A percentile compares a stretch with the other conserved stretches of the same genome.
Evolutionary conservation across 768 basidiomycete species (phyloP).

Genomic region (Coprinopsis marcescibilis): DNA sequence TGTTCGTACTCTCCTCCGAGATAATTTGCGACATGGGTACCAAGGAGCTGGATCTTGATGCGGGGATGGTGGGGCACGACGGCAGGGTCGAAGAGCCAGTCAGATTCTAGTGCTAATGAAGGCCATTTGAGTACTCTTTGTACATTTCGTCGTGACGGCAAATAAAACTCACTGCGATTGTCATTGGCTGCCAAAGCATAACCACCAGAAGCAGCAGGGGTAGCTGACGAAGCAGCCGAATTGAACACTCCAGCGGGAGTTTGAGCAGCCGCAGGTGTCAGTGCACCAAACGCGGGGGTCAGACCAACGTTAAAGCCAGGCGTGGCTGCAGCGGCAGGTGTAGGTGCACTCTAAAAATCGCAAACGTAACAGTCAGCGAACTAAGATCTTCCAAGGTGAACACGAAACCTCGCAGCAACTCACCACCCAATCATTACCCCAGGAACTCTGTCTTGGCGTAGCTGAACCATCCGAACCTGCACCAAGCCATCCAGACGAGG

Average conservation of each 20-base stretch:
- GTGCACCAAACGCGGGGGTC: constrained; percentile 30
- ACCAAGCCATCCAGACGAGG: constrained; percentile 17
- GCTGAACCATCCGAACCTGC: too few relatives aligned
- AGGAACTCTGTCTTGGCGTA: constrained; percentile 6
- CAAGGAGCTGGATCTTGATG: constrained; percentile 34
- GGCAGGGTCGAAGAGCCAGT: constrained; percentile 37
- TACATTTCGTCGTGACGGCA: background rate
- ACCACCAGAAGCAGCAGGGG: constrained; percentile 4
- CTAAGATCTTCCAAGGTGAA: constrained; percentile 3
- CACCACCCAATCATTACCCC: constrained; percentile 18
- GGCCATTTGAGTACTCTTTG: constrained; percentile 3
- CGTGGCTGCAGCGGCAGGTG: constrained; percentile 43
- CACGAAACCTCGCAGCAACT: constrained; percentile 1
- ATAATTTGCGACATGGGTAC: constrained; percentile 28
- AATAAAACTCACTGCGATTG: constrained; percentile 5
- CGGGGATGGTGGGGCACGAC: constrained; percentile 25
- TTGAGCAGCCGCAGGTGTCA: constrained; percentile 32
- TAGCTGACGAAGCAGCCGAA: constrained; percentile 1
- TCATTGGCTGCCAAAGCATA: background rate
- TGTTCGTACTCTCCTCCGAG: constrained; percentile 33
- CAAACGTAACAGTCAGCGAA: background rate
- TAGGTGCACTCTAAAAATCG: constrained; percentile 41
- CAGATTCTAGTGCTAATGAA: constrained; percentile 26
- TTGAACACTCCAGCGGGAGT: constrained; percentile 15
- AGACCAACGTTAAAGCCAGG: constrained; percentile 30